phyloP scores from a whole-genome alignment of 139 green algal genomes.

The Coelastrella sp. region DNA sequence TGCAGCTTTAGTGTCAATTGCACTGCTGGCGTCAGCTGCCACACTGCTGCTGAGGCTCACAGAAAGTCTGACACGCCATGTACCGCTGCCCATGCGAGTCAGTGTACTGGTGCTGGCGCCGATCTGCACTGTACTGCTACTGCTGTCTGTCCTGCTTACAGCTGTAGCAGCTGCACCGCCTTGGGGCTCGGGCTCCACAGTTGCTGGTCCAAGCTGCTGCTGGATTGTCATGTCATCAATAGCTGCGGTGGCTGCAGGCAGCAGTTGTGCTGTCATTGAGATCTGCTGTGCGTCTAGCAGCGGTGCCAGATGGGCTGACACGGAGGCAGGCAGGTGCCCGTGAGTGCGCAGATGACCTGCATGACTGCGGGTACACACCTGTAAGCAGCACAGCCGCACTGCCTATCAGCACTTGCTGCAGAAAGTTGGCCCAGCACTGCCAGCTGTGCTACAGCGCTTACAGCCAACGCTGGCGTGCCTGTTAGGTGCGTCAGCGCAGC shows the following conservation, averaged over 20 bases:
- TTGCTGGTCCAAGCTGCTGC: not conserved
- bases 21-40: not conserved
- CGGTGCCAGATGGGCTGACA: conserved; percentile 58
- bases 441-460: no score
- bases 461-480: no score
- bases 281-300: conserved; percentile 49
- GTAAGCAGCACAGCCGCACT: not conserved
- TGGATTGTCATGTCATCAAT: not conserved
- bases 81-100: not conserved
- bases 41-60: not conserved
- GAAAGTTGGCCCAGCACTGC: no score
- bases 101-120: not conserved
- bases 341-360: not conserved
- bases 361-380: conserved; percentile 17
- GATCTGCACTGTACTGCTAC: not conserved
- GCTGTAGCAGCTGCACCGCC: not conserved
- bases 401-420: no score
- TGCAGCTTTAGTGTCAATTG: not conserved
- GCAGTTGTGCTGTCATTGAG: not conserved
- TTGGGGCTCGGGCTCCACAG: not conserved
- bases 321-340: conserved; percentile 67
- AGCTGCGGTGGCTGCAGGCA: not conserved
- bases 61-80: not conserved
- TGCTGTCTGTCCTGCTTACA: not conserved
- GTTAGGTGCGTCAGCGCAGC: no score